A percentile compares a stretch with the other conserved stretches of the same genome.
Conservation (phyloP, 2,329 filamentous ascomycete genomes). For the Ophiostoma pallidulum region DNA sequence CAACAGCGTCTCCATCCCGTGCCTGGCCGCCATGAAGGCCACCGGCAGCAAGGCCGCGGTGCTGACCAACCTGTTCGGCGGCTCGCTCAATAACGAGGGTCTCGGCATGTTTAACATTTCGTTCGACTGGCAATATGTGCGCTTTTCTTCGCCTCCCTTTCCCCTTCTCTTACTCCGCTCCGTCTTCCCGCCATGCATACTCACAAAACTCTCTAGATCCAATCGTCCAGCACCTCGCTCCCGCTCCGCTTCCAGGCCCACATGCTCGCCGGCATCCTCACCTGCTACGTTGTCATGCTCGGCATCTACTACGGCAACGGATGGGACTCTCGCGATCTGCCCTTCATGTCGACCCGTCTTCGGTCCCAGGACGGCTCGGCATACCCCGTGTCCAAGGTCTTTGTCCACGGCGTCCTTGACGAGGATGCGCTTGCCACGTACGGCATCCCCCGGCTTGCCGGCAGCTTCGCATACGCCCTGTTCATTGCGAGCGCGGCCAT, state of each 20-base stretch:
- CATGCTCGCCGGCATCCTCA: conserved; percentile 33
- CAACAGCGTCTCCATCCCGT: conserved; percentile 45
- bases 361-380: conserved; percentile 28
- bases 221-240: conserved; percentile 42
- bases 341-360: conserved; percentile 46
- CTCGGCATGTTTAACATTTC: conserved; percentile 39
- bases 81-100: conserved; percentile 42
- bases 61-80: conserved; percentile 42
- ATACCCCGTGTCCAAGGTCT: conserved; percentile 33
- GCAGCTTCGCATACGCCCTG: conserved; percentile 42
- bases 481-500: conserved; percentile 51
- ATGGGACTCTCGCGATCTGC: conserved; percentile 36
- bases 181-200: background rate
- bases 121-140: conserved; percentile 47
- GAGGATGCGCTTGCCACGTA: conserved; percentile 30
- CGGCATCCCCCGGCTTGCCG: conserved; percentile 39
- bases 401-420: conserved; percentile 32
- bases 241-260: conserved; percentile 43
- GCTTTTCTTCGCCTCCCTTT: conserved; percentile 17
- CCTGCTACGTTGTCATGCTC: conserved; percentile 41
- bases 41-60: conserved; percentile 34
- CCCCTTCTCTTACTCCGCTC: background rate
- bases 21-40: conserved; percentile 42
- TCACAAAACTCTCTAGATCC: conserved; percentile 31
- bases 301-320: conserved; percentile 41